These are phyloP conservation scores for Fusarium clavum DNA, from an alignment of 2,329 filamentous ascomycete genomes.

Conservation along the genomic window DNA sequence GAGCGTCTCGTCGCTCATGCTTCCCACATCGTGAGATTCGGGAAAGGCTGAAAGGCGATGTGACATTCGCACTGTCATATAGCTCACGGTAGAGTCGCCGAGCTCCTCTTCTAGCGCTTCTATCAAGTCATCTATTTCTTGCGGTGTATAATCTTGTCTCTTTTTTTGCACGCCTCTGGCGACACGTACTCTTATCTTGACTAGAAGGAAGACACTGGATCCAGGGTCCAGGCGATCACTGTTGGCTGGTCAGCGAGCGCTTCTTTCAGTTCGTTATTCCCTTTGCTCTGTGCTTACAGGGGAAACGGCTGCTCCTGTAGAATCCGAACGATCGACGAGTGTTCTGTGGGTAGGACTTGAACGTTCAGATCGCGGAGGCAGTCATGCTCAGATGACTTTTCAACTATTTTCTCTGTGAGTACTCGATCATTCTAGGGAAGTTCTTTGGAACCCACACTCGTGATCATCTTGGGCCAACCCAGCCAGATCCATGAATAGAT, in stretches of 20 bases:
- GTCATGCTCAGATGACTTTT: slow-evolving; percentile 55
- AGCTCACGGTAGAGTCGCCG: slow-evolving; percentile 60
- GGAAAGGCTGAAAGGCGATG: slow-evolving; percentile 70
- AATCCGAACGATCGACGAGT: slow-evolving; percentile 59
- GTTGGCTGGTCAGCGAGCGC: slow-evolving; percentile 27
- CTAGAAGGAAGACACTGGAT: slow-evolving; percentile 62
- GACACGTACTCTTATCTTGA: slow-evolving; percentile 55
- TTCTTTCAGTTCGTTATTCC: background rate
- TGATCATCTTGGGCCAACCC: slow-evolving; percentile 24
- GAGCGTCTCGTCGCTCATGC: slow-evolving; percentile 51
- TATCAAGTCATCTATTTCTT: slow-evolving; percentile 67
- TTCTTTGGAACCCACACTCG: slow-evolving; percentile 35
- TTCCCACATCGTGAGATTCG: slow-evolving; percentile 42
- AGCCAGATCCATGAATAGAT: slow-evolving; percentile 6
- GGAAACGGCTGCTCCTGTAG: slow-evolving; percentile 58
- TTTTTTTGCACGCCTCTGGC: slow-evolving; percentile 11
- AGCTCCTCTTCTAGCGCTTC: slow-evolving; percentile 69
- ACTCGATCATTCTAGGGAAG: background rate
- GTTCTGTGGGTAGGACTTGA: slow-evolving; percentile 57
- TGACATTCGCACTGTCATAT: slow-evolving; percentile 63
- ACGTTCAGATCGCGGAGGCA: slow-evolving; percentile 62
- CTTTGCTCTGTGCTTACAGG: slow-evolving; percentile 50
- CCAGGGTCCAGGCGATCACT: slow-evolving; percentile 58
- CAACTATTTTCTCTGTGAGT: slow-evolving; percentile 41
- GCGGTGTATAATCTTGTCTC: slow-evolving; percentile 46